These are phyloP conservation scores for Trypanosoma scelopori DNA, from an alignment of 208 protist genomes.

Conservation along the genomic window DNA sequence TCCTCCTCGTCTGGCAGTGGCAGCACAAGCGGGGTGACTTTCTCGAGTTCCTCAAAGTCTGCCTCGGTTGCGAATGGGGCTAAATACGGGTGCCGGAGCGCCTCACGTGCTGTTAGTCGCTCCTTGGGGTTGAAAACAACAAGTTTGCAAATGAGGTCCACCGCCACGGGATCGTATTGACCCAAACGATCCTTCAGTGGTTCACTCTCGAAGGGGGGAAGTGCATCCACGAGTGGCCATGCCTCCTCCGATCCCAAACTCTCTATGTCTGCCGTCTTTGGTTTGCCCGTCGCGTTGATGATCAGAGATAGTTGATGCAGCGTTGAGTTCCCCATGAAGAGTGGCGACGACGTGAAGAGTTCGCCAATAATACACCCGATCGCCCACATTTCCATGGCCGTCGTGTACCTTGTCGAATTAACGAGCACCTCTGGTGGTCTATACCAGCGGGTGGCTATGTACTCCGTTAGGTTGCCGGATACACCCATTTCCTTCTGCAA, in stretches of 20 bases:
- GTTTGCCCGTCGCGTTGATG: slow-evolving; percentile 86
- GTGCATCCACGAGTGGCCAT: slow-evolving; percentile 78
- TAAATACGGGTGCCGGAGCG: slow-evolving; percentile 90
- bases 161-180: slow-evolving; percentile 65
- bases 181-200: slow-evolving; percentile 74
- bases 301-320: slow-evolving; percentile 96
- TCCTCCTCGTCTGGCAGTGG: slow-evolving; percentile 66
- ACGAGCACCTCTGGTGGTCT: slow-evolving; percentile 98
- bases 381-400: slow-evolving; percentile 99
- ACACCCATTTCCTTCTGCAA: slow-evolving; percentile 29
- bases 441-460: slow-evolving; percentile 98
- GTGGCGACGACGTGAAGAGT: slow-evolving; percentile 90
- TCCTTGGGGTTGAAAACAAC: slow-evolving; percentile 89
- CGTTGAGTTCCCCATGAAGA: slow-evolving; percentile 95
- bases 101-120: slow-evolving; percentile 79
- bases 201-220: slow-evolving; percentile 44
- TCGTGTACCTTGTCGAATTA: slow-evolving; percentile 93
- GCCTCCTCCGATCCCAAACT: slow-evolving; percentile 89
- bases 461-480: slow-evolving; percentile 90
- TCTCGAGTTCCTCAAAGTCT: slow-evolving; percentile 46
- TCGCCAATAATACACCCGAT: slow-evolving; percentile 98
- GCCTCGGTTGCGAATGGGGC: slow-evolving; percentile 55
- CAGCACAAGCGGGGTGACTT: slow-evolving; percentile 42
- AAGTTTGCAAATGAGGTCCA: slow-evolving; percentile 84
- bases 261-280: slow-evolving; percentile 86